Percentiles rank a stretch among this genome's conserved stretches.
Evolutionary conservation across 805 yeast species (phyloP).

Genomic region (Nakazawaea populi): DNA sequence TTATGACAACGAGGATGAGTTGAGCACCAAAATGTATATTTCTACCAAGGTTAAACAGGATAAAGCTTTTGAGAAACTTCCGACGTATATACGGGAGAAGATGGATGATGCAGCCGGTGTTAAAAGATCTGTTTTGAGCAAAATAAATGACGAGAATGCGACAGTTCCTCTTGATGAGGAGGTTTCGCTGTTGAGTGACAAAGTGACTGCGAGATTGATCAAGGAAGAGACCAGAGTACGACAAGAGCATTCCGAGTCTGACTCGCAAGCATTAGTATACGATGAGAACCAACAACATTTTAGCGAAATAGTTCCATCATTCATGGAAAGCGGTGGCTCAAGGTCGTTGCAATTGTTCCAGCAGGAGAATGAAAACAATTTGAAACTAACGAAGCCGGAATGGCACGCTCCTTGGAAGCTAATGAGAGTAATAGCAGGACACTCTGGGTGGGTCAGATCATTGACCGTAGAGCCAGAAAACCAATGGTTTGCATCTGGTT

Average conservation of each 20-base stretch:
- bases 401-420: conserved; percentile 69
- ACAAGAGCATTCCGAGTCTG: neutral
- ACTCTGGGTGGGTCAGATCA: conserved; percentile 89
- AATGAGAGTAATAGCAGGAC: conserved; percentile 75
- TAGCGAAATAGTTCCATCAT: neutral
- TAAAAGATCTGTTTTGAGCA: conserved; percentile 8
- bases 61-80: conserved; percentile 17
- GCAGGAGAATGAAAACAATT: conserved; percentile 10
- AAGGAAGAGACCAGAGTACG: neutral
- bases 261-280: conserved; percentile 9
- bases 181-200: conserved; percentile 15
- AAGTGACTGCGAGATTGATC: conserved; percentile 16
- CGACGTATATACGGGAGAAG: conserved; percentile 21
- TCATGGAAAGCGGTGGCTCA: conserved; percentile 17
- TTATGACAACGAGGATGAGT: conserved; percentile 16
- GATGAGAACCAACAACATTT: neutral
- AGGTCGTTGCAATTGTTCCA: conserved; percentile 18
- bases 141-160: conserved; percentile 10
- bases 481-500: conserved; percentile 89
- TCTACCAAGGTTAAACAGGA: conserved; percentile 21
- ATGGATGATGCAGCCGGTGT: conserved; percentile 15
- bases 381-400: conserved; percentile 16
- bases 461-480: conserved; percentile 80
- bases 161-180: conserved; percentile 15
- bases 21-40: conserved; percentile 22